Base-by-base conservation (phyloP, 2,329 filamentous ascomycete genomes). In the Onygenales sp. region DNA sequence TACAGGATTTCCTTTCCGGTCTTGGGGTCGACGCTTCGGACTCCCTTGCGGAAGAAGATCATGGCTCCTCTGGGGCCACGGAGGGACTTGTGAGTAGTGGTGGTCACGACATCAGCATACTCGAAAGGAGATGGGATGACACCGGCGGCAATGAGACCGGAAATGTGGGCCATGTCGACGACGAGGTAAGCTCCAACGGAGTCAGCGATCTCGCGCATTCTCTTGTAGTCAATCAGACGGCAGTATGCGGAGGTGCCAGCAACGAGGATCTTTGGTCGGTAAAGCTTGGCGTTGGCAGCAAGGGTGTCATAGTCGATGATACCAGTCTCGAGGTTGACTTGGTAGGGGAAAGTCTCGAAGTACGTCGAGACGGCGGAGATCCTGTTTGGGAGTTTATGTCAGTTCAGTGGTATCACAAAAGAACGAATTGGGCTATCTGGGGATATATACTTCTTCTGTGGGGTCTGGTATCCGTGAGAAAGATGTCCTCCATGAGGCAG, bases 351-450 rank as follows among this genome's bases (percentile, higher is more conserved):
- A 37, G 93, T 98, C 77, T 98, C 93, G 70, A 98, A 98, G 77
- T 98, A 98, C 69, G 95, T 97, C 54, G 92, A 97, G 60, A 98
- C 85, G 64, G 91, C 90, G n/a, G 92, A 97, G 69, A 98, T 97
- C 78, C 80, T 85, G 55, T 32, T 33, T 43, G 27, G n/a, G 45
- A 14, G 44, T 42, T 34, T 39, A n/a, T 43, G 42, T 56, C 47
- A 54, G 54, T 21, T 7, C 4, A 5, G n/a, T 6, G 13, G 14
- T 9, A 13, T 37, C 27, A 40, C 13, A 33, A 31, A 6, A 13
- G 10, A 39, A 47, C 46, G 31, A 27, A 31, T 50, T 14, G 27
- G 50, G 46, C 39, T 44, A 8, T 34, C 27, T 51, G 21, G 21
- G 21, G 21, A 3, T 3, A 75, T 80, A 70, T 71, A 87, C 81